Evolutionary conservation across 345 rosid genomes (phyloP), one percentile per base, ranked within the genome.

Genomic region (Aquilaria sinensis): DNA sequence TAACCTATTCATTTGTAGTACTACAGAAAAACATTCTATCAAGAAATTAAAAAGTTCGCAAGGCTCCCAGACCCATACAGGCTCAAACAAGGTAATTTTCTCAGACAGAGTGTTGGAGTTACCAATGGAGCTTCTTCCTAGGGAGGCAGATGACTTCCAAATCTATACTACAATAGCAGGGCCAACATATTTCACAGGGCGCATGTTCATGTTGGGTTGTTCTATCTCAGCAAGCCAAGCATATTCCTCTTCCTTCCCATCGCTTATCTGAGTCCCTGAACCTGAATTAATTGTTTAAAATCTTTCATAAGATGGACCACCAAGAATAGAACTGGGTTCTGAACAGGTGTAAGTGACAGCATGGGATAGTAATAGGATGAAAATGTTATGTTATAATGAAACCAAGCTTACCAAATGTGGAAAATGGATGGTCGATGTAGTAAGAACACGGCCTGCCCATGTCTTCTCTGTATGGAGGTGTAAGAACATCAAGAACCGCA

Each of bases 141-240:
- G 8, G 5, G 43, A 37, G 23, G 23, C 43, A 37, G 43, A 37
- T 37, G 43, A 37, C 43, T 2, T 80, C 81, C 13, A 31, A 49
- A 3, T 29, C 85, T 85, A 87, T 57, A 72, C 70, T 67, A 47
- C 62, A 68, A 89, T 70, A 47, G 69, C 51, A 9, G 96, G 99
- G 46, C 99, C 99, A 2, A 64, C 64, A 62, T 94, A 94, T 51
- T 53, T 63, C 23, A 89, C 96, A 0, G 70, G 61, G n/a, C 84
- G 91, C 99, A 94, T 94, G 63, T 85, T 78, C 37, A 94, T 89
- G 61, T 83, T 75, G 12, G 78, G 88, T 2, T 97, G 96, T 13
- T 74, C 81, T n/a, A 76, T 80, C 83, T 86, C 85, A 2, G 85
- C 87, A 53, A 94, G 96, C 99, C 97, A 88, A 13, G 91, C 96